Evolutionary conservation across 208 protist genomes (phyloP).

Genomic region (Acanthamoeba castellanii): DNA sequence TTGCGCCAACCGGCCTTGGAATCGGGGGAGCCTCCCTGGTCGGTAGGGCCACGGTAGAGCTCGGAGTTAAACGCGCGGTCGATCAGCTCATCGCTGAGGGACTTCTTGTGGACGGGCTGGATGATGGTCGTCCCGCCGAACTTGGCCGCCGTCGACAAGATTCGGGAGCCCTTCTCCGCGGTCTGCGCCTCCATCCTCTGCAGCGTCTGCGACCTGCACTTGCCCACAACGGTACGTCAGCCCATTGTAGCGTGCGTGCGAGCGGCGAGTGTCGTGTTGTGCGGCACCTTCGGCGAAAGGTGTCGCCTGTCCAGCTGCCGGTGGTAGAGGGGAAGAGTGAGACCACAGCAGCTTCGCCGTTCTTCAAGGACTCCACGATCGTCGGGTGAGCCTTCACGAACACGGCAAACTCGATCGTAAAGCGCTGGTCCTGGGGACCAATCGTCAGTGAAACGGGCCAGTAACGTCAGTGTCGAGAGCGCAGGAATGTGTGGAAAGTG

Average conservation of each 20-base stretch:
- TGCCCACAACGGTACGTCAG: not conserved
- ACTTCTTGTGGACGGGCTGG: not conserved
- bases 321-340: not conserved
- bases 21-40: not conserved
- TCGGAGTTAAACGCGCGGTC: not conserved
- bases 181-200: not conserved
- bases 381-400: slow-evolving; percentile 16
- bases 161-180: not conserved
- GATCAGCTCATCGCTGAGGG: not conserved
- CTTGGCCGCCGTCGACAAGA: not conserved
- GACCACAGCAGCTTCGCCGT: not conserved
- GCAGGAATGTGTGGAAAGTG: not conserved
- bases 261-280: not conserved
- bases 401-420: slow-evolving; percentile 41
- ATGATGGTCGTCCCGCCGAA: not conserved
- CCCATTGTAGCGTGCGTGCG: not conserved
- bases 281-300: not conserved
- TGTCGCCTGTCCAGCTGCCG: not conserved
- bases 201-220: slow-evolving; percentile 1
- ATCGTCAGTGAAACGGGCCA: not conserved
- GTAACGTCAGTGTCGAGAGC: no score
- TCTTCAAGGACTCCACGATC: not conserved
- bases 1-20: not conserved
- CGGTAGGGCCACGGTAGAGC: not conserved
- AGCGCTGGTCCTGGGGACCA: slow-evolving; percentile 9